phyloP scores from a whole-genome alignment of 2,329 filamentous ascomycete species.

The Bretziella fagacearum region DNA sequence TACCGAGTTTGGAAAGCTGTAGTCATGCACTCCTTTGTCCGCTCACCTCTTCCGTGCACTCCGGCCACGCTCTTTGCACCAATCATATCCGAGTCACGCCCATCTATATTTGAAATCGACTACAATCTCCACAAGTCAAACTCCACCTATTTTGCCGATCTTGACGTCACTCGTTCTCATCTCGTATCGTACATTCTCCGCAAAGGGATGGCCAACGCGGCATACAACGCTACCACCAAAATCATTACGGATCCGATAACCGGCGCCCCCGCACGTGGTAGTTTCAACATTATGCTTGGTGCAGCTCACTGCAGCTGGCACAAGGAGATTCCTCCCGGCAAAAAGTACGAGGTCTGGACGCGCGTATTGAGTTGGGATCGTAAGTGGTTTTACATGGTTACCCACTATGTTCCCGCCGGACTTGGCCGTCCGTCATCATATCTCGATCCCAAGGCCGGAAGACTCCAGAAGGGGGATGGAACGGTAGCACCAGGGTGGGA shows the following conservation, averaged over 20 bases:
- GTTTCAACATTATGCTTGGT: constrained; percentile 49
- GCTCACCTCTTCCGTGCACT: constrained; percentile 30
- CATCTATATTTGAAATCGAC: constrained; percentile 62
- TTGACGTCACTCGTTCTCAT: constrained; percentile 69
- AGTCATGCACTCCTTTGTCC: constrained; percentile 35
- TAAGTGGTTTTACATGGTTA: constrained; percentile 66
- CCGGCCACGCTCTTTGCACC: constrained; percentile 57
- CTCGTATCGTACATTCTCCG: constrained; percentile 54
- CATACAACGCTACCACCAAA: constrained; percentile 30
- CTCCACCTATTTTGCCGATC: constrained; percentile 72
- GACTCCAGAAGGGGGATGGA: not conserved
- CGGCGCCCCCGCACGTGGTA: constrained; percentile 33
- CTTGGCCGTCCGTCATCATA: constrained; percentile 37
- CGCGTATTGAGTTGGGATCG: constrained; percentile 58
- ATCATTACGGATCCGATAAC: constrained; percentile 34
- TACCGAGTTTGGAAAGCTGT: constrained; percentile 42
- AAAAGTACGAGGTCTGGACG: constrained; percentile 57
- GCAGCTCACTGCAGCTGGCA: constrained; percentile 59
- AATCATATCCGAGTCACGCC: constrained; percentile 47
- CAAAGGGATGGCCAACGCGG: constrained; percentile 36
- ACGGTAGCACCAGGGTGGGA: constrained; percentile 28
- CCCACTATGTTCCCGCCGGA: constrained; percentile 52
- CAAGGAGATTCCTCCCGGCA: constrained; percentile 52
- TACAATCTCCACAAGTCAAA: constrained; percentile 76
- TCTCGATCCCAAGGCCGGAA: constrained; percentile 25